A percentile compares a stretch with the other conserved stretches of the same genome.
These are phyloP conservation scores for Leccinum pachyderme DNA, from an alignment of 1,284 basidiomycete genomes.

Conservation along the genomic window DNA sequence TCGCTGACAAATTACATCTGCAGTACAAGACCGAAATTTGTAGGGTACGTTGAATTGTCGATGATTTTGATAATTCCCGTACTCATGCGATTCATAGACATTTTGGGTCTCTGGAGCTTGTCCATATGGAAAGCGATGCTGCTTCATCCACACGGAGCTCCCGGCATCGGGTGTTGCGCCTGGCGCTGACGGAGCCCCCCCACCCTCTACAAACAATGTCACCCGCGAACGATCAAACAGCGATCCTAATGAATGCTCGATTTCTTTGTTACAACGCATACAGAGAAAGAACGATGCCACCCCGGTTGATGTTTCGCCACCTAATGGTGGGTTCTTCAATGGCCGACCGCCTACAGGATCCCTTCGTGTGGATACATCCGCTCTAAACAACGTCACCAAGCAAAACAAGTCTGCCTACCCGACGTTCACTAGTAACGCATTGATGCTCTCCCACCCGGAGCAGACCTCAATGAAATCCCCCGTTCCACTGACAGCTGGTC, in stretches of 20 bases:
- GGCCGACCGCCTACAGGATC: conserved; percentile 62
- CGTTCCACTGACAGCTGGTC: conserved; percentile 74
- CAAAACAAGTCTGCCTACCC: conserved; percentile 85
- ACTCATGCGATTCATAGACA: conserved; percentile 47
- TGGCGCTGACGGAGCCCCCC: conserved; percentile 46
- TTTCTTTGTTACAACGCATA: conserved; percentile 73
- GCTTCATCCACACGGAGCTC: conserved; percentile 86
- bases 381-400: conserved; percentile 57
- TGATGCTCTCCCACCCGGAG: conserved; percentile 63
- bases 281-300: conserved; percentile 59
- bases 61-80: conserved; percentile 8
- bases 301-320: conserved; percentile 44
- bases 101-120: conserved; percentile 91
- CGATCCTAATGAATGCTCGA: conserved; percentile 68
- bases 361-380: conserved; percentile 69
- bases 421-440: conserved; percentile 68
- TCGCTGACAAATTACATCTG: conserved; percentile 15
- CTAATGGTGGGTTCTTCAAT: conserved; percentile 46
- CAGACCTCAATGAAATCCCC: conserved; percentile 64
- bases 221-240: conserved; percentile 76
- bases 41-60: conserved; percentile 51
- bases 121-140: conserved; percentile 86
- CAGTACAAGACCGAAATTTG: conserved; percentile 93
- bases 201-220: conserved; percentile 48
- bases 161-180: conserved; percentile 58